A percentile compares a stretch with the other conserved stretches of the same genome.
These are phyloP conservation scores for Phaeophleospora eucalypticola DNA, from an alignment of 2,329 filamentous ascomycete species.

Conservation along the genomic window DNA sequence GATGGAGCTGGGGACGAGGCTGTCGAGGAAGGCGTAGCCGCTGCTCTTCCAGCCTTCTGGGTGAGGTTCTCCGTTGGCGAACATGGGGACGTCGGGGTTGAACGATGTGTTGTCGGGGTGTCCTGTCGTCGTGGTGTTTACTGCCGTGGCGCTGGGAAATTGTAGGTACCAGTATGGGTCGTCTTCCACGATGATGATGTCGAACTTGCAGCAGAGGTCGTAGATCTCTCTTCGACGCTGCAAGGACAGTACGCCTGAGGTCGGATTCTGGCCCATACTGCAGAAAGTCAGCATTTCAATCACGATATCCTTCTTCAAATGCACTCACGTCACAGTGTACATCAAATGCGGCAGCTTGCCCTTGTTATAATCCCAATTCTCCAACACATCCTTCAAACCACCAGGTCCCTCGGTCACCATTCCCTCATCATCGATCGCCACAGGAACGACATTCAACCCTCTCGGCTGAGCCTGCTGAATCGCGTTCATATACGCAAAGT, in stretches of 20 bases:
- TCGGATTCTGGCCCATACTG: conserved; percentile 87
- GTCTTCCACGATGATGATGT: conserved; percentile 88
- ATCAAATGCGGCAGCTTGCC: conserved; percentile 77
- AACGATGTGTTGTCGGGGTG: conserved; percentile 27
- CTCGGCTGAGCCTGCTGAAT: conserved; percentile 63
- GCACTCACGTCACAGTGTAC: conserved; percentile 80
- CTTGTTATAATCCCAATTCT: conserved; percentile 72
- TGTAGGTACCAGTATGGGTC: conserved; percentile 96
- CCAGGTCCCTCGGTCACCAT: conserved; percentile 72
- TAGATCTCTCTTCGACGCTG: conserved; percentile 75
- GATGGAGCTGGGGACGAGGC: conserved; percentile 76
- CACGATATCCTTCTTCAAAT: background rate
- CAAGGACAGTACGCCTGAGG: conserved; percentile 68
- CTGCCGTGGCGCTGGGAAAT: conserved; percentile 64
- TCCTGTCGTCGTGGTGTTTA: conserved; percentile 30
- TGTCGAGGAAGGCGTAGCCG: conserved; percentile 76
- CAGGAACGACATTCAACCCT: conserved; percentile 68
- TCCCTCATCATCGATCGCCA: conserved; percentile 73
- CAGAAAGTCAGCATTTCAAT: conserved; percentile 9
- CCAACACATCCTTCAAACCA: conserved; percentile 71
- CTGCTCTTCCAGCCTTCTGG: conserved; percentile 50
- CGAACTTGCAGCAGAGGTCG: conserved; percentile 72
- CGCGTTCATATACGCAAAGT: conserved; percentile 76
- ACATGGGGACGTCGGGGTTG: conserved; percentile 26
- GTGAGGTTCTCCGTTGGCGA: conserved; percentile 48